Conservation (phyloP, 305 asterid genomes). For the Rubia balearica region DNA sequence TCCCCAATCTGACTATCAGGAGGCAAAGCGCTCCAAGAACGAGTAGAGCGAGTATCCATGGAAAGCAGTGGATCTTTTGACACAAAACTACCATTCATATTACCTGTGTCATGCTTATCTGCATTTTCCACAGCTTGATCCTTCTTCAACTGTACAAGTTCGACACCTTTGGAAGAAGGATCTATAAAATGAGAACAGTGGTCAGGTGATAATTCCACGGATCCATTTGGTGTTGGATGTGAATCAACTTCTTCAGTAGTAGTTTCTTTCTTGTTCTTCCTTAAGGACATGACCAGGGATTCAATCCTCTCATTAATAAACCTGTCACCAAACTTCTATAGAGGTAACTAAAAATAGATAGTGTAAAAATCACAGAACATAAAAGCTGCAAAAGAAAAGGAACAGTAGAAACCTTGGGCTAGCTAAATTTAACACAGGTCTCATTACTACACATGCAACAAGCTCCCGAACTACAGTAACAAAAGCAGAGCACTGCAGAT, state of each 20-base stretch:
- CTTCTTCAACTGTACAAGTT: constrained; percentile 81
- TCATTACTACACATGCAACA: constrained; percentile 82
- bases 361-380: constrained; percentile 12
- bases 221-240: constrained; percentile 36
- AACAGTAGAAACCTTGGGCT: constrained; percentile 60
- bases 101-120: constrained; percentile 33
- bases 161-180: constrained; percentile 81
- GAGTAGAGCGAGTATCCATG: constrained; percentile 61
- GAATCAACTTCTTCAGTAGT: constrained; percentile 32
- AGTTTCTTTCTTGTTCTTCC: constrained; percentile 56
- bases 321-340: constrained; percentile 43
- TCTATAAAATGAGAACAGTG: constrained; percentile 48
- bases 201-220: constrained; percentile 43
- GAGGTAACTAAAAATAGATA: constrained; percentile 25
- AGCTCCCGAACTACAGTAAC: constrained; percentile 73
- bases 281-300: constrained; percentile 49
- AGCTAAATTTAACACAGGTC: constrained; percentile 88
- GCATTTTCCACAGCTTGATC: constrained; percentile 34
- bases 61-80: constrained; percentile 89
- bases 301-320: constrained; percentile 92
- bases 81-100: constrained; percentile 28
- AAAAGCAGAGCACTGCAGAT: constrained; percentile 79
- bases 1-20: constrained; percentile 39
- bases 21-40: constrained; percentile 69
- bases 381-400: constrained; percentile 11